Evolutionary conservation across 306 rosid species (phyloP).

Genomic region (Castanea sativa): DNA sequence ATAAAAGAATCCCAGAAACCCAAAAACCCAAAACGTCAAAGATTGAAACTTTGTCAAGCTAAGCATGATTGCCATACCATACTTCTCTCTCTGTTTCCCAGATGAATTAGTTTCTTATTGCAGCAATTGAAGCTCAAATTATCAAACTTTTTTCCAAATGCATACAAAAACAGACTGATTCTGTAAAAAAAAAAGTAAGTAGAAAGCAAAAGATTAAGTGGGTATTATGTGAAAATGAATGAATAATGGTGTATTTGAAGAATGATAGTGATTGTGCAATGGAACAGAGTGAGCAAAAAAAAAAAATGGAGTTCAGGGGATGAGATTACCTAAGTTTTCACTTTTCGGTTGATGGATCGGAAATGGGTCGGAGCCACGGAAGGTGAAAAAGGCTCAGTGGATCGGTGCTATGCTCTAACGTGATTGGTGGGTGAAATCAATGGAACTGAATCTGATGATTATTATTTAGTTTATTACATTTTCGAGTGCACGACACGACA

Average conservation of each 20-base stretch:
- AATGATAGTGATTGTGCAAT: not conserved
- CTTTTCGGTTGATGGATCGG: not conserved
- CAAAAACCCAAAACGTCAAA: constrained; percentile 1
- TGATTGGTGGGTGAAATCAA: not conserved
- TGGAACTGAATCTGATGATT: not conserved
- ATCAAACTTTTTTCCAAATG: constrained; percentile 16
- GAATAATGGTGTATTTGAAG: too few species aligned
- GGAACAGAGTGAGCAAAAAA: not conserved
- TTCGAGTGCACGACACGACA: not conserved
- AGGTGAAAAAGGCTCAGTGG: not conserved
- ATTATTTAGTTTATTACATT: not conserved
- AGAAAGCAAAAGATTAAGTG: not conserved
- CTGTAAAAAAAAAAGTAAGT: not conserved
- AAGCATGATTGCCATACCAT: constrained; percentile 39
- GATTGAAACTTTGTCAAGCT: not conserved
- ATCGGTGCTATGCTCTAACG: not conserved
- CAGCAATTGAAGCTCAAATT: constrained; percentile 1
- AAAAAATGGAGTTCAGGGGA: not conserved
- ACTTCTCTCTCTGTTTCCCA: constrained; percentile 2
- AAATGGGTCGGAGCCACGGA: not conserved
- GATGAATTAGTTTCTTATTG: not conserved
- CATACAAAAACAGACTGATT: not conserved
- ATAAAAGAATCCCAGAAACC: not conserved
- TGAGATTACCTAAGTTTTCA: constrained; percentile 6
- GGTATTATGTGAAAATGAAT: not conserved